These are phyloP conservation scores for Cladosporium halotolerans DNA, from an alignment of 2,329 filamentous ascomycete genomes.

Conservation along the genomic window DNA sequence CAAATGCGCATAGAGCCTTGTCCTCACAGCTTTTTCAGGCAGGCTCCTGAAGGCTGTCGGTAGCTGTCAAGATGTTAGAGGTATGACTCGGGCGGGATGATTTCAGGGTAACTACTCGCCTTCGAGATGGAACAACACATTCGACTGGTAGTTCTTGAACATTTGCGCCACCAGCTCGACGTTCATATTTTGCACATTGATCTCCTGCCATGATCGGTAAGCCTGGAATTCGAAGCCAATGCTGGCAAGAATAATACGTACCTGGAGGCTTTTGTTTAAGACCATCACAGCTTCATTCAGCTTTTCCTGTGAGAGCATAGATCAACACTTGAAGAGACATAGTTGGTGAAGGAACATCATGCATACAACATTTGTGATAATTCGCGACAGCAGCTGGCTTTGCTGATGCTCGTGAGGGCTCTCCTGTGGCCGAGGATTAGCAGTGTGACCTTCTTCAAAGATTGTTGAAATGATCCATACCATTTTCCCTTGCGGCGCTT, in stretches of 20 bases:
- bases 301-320: conserved; percentile 64
- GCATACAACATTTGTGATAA: conserved; percentile 93
- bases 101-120: conserved; percentile 48
- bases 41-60: conserved; percentile 69
- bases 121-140: conserved; percentile 94
- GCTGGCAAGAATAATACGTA: conserved; percentile 31
- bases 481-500: no score
- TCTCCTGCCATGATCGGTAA: conserved; percentile 57
- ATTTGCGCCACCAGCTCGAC: conserved; percentile 96
- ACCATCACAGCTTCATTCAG: conserved; percentile 89
- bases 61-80: conserved; percentile 49
- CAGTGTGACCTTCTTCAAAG: not conserved
- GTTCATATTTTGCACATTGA: conserved; percentile 98
- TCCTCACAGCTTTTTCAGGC: not conserved
- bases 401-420: conserved; percentile 98
- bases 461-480: no score
- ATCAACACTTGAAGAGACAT: not conserved
- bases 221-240: not conserved
- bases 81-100: not conserved
- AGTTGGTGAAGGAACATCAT: conserved; percentile 14
- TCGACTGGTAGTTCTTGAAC: conserved; percentile 99
- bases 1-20: no score
- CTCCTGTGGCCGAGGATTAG: conserved; percentile 51
- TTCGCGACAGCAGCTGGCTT: conserved; percentile 83
- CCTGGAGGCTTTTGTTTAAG: conserved; percentile 87